These are phyloP conservation scores for Xylaria venustula DNA, from an alignment of 495 filamentous ascomycete genomes.

Conservation along the genomic window DNA sequence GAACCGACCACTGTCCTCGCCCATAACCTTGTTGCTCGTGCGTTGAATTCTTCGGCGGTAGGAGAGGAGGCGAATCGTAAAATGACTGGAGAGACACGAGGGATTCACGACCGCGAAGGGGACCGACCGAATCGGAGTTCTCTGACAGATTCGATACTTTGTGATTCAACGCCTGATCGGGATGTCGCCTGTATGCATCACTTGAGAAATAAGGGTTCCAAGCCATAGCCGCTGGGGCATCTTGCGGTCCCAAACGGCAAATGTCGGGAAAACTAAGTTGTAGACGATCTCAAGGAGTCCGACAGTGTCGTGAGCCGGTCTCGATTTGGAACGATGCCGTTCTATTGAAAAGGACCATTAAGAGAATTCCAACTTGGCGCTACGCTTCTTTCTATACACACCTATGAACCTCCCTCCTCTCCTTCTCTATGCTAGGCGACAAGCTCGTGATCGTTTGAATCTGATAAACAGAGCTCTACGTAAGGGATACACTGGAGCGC, in stretches of 20 bases:
- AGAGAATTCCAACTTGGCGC: not conserved
- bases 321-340: not conserved
- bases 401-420: not conserved
- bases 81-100: slow-evolving; percentile 41
- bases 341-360: not conserved
- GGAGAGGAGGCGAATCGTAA: slow-evolving; percentile 18
- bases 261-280: not conserved
- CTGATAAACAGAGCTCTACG: not conserved
- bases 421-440: not conserved
- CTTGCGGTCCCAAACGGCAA: not conserved
- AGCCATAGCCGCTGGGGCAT: slow-evolving; percentile 19
- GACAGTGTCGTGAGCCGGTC: not conserved
- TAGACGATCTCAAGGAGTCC: not conserved
- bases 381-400: not conserved
- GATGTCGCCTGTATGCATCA: slow-evolving; percentile 17
- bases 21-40: slow-evolving; percentile 11
- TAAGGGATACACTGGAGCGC: too few species aligned
- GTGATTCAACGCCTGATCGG: slow-evolving; percentile 33
- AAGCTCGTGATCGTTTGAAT: not conserved
- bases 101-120: slow-evolving; percentile 38
- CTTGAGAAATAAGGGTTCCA: slow-evolving; percentile 19
- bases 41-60: slow-evolving; percentile 3
- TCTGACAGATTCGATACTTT: slow-evolving; percentile 47
- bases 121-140: slow-evolving; percentile 13
- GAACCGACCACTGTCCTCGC: slow-evolving; percentile 14